Evolutionary conservation across 495 filamentous ascomycete species (phyloP).

Genomic region (Mytilinidion resinicola): DNA sequence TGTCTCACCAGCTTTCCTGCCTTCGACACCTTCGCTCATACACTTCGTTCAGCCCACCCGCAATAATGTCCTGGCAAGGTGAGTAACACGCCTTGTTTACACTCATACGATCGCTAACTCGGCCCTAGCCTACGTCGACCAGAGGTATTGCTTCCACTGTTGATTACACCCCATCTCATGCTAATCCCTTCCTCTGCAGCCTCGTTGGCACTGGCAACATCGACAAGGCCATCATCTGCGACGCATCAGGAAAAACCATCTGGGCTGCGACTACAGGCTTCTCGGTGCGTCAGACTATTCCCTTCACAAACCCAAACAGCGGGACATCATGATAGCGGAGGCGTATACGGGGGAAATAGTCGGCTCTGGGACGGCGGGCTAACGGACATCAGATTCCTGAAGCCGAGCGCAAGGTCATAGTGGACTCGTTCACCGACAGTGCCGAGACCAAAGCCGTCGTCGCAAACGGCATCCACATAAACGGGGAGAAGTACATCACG

Average conservation of each 20-base stretch:
- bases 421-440: constrained; percentile 42
- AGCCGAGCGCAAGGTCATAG: constrained; percentile 56
- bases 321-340: too few relatives aligned
- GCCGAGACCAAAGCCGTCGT: constrained; percentile 45
- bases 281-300: constrained; percentile 49
- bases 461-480: constrained; percentile 61
- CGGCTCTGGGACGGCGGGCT: not conserved
- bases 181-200: constrained; percentile 39
- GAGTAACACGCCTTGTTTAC: constrained; percentile 27
- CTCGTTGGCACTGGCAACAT: constrained; percentile 77
- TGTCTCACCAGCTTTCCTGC: constrained; percentile 4
- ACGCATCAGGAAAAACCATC: constrained; percentile 67
- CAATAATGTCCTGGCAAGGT: constrained; percentile 62
- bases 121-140: constrained; percentile 58
- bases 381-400: constrained; percentile 44
- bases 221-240: constrained; percentile 84
- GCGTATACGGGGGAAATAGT: not conserved
- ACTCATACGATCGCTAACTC: constrained; percentile 6
- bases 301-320: too few relatives aligned
- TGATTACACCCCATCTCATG: not conserved
- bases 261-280: constrained; percentile 73
- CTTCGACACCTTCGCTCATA: constrained; percentile 5
- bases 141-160: constrained; percentile 45
- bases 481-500: constrained; percentile 64
- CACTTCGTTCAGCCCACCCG: constrained; percentile 5